Percentiles rank a stretch among this genome's conserved stretches.
Conservation (phyloP, 345 rosid species). For the Gossypium sturtianum region DNA sequence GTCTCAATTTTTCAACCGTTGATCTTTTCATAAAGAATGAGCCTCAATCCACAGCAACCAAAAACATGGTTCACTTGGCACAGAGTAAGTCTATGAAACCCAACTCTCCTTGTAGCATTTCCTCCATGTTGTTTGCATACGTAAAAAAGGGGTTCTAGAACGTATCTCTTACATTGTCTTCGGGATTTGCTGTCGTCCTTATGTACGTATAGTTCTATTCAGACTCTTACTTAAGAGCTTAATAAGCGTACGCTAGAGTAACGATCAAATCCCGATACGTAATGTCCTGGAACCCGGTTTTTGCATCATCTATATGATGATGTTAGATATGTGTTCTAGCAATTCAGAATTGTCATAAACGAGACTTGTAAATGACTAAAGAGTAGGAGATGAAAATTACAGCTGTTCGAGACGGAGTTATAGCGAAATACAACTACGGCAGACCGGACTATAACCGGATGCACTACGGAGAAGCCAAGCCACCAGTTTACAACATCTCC, state of each 20-base stretch:
- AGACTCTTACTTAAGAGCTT: neutral
- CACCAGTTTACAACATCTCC: constrained; percentile 73
- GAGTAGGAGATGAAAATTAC: constrained; percentile 6
- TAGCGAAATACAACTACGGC: constrained; percentile 78
- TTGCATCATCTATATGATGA: too few relatives aligned
- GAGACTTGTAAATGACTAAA: neutral
- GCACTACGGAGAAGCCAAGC: constrained; percentile 52
- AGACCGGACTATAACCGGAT: constrained; percentile 32
- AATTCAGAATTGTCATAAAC: neutral
- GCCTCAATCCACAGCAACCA: constrained; percentile 84
- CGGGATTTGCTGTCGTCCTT: neutral
- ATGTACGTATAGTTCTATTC: neutral
- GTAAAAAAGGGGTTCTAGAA: neutral
- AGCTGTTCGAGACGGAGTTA: constrained; percentile 58
- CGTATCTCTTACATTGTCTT: neutral
- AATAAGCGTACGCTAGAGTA: too few relatives aligned
- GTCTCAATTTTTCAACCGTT: constrained; percentile 72
- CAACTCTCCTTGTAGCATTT: neutral
- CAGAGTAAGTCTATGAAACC: constrained; percentile 49
- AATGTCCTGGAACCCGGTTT: too few relatives aligned
- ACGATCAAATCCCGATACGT: too few relatives aligned
- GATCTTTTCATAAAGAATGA: constrained; percentile 49
- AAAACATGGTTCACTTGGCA: constrained; percentile 80
- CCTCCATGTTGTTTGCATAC: neutral
- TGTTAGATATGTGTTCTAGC: too few relatives aligned